Evolutionary conservation across 352 stramenopile species (phyloP).

Genomic region (Globisporangium paroecandrum): DNA sequence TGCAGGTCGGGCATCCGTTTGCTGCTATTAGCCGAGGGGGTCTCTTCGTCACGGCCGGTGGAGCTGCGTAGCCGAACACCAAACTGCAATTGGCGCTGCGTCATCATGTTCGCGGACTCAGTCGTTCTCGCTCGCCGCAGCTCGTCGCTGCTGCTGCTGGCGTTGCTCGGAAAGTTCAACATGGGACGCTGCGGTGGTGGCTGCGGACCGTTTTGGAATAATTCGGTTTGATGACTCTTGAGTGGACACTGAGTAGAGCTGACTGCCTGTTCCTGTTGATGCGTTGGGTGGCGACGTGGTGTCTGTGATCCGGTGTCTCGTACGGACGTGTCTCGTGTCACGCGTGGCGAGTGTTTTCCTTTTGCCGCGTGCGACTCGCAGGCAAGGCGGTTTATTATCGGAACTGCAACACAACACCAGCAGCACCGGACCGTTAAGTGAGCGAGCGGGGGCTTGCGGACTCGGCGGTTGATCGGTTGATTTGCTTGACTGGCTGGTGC

Average conservation of each 20-base stretch:
- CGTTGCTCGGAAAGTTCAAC: constrained; percentile 10
- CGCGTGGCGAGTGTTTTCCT: background rate
- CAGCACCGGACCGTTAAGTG: background rate
- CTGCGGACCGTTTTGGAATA: background rate
- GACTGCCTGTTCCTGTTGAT: background rate
- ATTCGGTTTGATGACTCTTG: background rate
- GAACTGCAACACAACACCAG: background rate
- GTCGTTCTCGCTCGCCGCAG: constrained; percentile 1
- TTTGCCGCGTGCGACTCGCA: background rate
- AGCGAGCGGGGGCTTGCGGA: background rate
- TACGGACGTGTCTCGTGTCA: background rate
- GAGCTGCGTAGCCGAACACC: background rate
- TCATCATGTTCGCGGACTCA: background rate
- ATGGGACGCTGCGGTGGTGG: constrained; percentile 11
- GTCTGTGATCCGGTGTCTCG: background rate
- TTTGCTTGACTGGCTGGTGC: background rate
- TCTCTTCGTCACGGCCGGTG: constrained; percentile 2
- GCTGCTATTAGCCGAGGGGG: no score
- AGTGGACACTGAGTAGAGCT: background rate
- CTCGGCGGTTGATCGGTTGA: background rate
- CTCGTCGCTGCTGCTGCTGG: background rate
- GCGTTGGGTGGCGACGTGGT: background rate
- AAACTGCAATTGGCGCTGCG: constrained; percentile 3
- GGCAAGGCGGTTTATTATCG: background rate
- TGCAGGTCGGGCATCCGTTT: constrained; percentile 2